A percentile compares a stretch with the other conserved stretches of the same genome.
phyloP scores from a whole-genome alignment of 2,329 filamentous ascomycete genomes.

The Fusarium xylarioides region DNA sequence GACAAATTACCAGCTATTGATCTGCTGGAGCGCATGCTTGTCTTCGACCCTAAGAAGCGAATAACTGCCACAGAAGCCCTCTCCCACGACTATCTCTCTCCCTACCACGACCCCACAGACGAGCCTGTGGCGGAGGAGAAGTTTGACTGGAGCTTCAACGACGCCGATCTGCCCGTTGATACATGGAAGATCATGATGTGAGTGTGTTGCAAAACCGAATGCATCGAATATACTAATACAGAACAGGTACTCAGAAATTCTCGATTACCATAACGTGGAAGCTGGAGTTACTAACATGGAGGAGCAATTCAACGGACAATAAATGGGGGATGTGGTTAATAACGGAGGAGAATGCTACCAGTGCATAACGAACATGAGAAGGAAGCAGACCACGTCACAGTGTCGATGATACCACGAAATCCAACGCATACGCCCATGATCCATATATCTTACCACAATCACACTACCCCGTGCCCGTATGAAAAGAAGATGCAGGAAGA shows the following conservation, averaged over 20 bases:
- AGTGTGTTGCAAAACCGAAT: conserved; percentile 42
- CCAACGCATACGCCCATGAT: conserved; percentile 38
- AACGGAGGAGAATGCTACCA: conserved; percentile 33
- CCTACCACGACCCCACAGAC: conserved; percentile 97
- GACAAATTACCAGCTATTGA: conserved; percentile 74
- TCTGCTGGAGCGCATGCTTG: conserved; percentile 94
- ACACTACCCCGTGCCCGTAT: conserved; percentile 26
- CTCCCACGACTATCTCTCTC: conserved; percentile 90
- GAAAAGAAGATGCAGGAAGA: conserved; percentile 24
- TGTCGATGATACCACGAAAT: conserved; percentile 51
- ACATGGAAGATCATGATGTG: conserved; percentile 99
- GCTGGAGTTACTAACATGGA: conserved; percentile 53
- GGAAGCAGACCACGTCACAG: conserved; percentile 37
- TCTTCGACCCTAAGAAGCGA: conserved; percentile 97
- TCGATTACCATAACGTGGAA: conserved; percentile 97
- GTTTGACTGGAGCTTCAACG: conserved; percentile 99
- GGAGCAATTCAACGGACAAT: conserved; percentile 50
- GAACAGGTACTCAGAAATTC: conserved; percentile 93
- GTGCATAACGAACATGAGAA: conserved; percentile 30
- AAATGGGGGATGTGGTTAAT: conserved; percentile 47
- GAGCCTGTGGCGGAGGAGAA: conserved; percentile 96
- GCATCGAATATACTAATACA: conserved; percentile 10
- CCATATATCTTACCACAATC: conserved; percentile 23
- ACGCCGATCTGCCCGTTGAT: conserved; percentile 95
- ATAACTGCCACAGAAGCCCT: conserved; percentile 88